Evolutionary conservation across 1,284 basidiomycete species (phyloP).

Genomic region (Fomitopsis betulina): DNA sequence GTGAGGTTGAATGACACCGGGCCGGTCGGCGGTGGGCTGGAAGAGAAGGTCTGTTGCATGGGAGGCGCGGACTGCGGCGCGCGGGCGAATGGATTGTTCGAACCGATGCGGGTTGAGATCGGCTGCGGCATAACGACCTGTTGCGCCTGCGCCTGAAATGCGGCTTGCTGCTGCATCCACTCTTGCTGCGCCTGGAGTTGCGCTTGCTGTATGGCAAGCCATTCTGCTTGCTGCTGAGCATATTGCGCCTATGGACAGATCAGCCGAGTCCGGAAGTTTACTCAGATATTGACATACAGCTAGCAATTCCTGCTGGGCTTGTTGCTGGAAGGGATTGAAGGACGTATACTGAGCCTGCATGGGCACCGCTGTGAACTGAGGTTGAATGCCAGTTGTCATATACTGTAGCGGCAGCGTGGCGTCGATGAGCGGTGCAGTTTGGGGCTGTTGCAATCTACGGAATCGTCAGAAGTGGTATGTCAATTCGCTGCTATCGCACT

Average conservation of each 20-base stretch:
- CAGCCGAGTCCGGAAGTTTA: slow-evolving; percentile 28
- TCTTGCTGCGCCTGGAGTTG: slow-evolving; percentile 53
- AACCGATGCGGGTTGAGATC: slow-evolving; percentile 59
- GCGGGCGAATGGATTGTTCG: slow-evolving; percentile 90
- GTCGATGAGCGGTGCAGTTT: slow-evolving; percentile 20
- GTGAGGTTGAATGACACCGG: slow-evolving; percentile 16
- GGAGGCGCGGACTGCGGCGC: slow-evolving; percentile 35
- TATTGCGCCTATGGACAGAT: slow-evolving; percentile 7
- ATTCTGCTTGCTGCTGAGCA: slow-evolving; percentile 24
- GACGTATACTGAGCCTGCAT: slow-evolving; percentile 64
- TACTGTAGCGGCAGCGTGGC: slow-evolving; percentile 30
- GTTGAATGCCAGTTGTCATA: slow-evolving; percentile 43
- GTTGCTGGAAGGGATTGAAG: slow-evolving; percentile 73
- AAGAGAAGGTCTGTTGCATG: slow-evolving; percentile 23
- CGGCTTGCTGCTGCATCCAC: slow-evolving; percentile 32
- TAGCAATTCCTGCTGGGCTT: slow-evolving; percentile 69
- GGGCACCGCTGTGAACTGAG: slow-evolving; percentile 53
- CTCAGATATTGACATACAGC: slow-evolving; percentile 39
- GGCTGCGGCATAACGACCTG: slow-evolving; percentile 40
- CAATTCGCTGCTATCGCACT: slow-evolving; percentile 18
- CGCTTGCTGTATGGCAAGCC: slow-evolving; percentile 39
- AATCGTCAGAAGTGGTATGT: neutral
- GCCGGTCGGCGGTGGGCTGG: slow-evolving; percentile 17
- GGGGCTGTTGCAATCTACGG: slow-evolving; percentile 2
- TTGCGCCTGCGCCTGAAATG: slow-evolving; percentile 37